A percentile compares a stretch with the other conserved stretches of the same genome.
These are phyloP conservation scores for Aspergillus panamensis DNA, from an alignment of 495 filamentous ascomycete genomes.

Conservation along the genomic window DNA sequence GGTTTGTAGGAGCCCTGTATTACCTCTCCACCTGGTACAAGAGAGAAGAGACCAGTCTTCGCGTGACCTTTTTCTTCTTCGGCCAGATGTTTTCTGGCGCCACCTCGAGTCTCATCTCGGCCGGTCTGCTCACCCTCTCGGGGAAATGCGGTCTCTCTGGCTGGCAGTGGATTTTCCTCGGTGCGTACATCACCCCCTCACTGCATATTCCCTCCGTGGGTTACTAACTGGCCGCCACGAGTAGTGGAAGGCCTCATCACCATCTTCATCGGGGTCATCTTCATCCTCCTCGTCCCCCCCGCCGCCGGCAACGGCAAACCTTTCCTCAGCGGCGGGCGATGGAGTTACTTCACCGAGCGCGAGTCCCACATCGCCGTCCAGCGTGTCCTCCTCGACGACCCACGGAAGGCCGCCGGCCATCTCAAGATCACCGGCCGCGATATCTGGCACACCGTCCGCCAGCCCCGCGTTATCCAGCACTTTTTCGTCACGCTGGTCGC, in stretches of 20 bases:
- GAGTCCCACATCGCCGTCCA: constrained; percentile 41
- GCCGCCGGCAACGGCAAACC: constrained; percentile 39
- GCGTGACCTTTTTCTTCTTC: constrained; percentile 54
- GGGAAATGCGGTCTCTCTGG: constrained; percentile 49
- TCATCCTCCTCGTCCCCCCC: constrained; percentile 48
- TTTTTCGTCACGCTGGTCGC: constrained; percentile 40
- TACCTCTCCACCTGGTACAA: constrained; percentile 61
- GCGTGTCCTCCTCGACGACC: constrained; percentile 46
- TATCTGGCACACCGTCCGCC: constrained; percentile 38
- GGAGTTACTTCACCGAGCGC: constrained; percentile 43
- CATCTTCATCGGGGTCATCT: constrained; percentile 47
- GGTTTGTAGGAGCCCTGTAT: constrained; percentile 48
- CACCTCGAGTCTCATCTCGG: constrained; percentile 50
- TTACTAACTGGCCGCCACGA: not conserved
- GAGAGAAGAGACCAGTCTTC: constrained; percentile 51
- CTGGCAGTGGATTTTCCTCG: constrained; percentile 62
- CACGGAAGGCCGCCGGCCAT: constrained; percentile 36
- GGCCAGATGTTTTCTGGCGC: constrained; percentile 53
- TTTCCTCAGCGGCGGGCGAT: constrained; percentile 38
- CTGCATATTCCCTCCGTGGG: not conserved
- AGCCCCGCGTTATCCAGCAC: constrained; percentile 41
- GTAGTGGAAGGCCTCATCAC: constrained; percentile 52
- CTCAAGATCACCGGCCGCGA: constrained; percentile 41
- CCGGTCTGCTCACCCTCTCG: constrained; percentile 48
- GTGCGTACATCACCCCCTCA: constrained; percentile 27